Evolutionary conservation across 352 stramenopile genomes (phyloP), one percentile per base, ranked within the genome.

Genomic region (Phytophthora aleatoria): DNA sequence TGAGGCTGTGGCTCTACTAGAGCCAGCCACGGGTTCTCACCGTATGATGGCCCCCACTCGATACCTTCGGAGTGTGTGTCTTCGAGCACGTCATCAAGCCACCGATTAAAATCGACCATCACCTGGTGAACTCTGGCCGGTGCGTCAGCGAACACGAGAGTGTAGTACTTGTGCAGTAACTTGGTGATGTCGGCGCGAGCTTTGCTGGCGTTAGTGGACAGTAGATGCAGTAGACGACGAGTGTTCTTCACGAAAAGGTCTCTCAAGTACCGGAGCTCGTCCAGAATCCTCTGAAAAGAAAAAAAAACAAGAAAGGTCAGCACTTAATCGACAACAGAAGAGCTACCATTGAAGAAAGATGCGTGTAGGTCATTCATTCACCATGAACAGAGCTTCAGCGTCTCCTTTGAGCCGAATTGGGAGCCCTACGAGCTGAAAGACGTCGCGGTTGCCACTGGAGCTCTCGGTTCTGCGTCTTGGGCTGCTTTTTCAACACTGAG

Each of bases 101-200:
- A 81, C 56, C 42, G 58, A 41, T 73, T 78, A 33, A 65, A 78
- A 26, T 67, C 66, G 20, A 76, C 58, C 66, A 78, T 69, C 16
- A 47, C 16, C 10, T 64, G 41, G 43, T 69, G 30, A 10, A 64
- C 12, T 50, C 24, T 52, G 12, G 16, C 31, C 11, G 62, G 58
- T 41, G 62, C 53, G 56, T 64, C 42, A 12, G 45, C 16, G 42
- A 71, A 65, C 42, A 76, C 28, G 10, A 67, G 43, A 16, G 9
- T 44, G 55, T 60, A 67, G 36, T 50, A 57, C 42, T 61, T 57
- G 2, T 53, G 42, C 16, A 76, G 28, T 45, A 73, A 39, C 24
- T 55, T 35, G 9, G 41, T 33, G 16, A 72, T 50, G 24, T 67
- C 38, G 27, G 36, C 27, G 10, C 43, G 41, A 42, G 8, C 45